phyloP scores from a whole-genome alignment of 2,329 filamentous ascomycete species.

The Ophiostoma pallidulum region DNA sequence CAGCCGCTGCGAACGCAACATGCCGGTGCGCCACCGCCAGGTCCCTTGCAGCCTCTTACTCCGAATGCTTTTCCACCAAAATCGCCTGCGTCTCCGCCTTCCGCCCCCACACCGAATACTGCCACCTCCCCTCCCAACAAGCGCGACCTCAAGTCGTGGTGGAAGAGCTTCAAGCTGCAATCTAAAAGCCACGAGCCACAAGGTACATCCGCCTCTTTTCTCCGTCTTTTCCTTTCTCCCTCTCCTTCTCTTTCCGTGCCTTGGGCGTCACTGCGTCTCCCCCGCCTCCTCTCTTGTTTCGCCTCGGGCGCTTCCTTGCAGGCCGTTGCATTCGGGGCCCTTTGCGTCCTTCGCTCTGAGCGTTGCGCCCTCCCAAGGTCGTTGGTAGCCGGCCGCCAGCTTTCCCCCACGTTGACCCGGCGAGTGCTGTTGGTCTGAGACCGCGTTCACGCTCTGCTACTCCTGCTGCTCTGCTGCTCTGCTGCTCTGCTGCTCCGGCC shows the following conservation, averaged over 20 bases:
- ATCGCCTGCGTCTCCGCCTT: slow-evolving; percentile 9
- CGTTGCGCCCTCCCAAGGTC: not conserved
- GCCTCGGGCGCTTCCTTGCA: not conserved
- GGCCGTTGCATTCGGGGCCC: not conserved
- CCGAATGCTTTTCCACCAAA: slow-evolving; percentile 10
- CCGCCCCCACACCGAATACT: slow-evolving; percentile 30
- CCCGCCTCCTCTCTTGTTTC: not conserved
- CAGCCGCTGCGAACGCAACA: slow-evolving; percentile 11
- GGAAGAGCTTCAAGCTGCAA: slow-evolving; percentile 83
- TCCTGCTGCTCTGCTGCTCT: no score
- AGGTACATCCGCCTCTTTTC: slow-evolving; percentile 13
- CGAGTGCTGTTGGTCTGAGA: not conserved
- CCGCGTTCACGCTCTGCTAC: not conserved
- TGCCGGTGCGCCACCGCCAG: not conserved
- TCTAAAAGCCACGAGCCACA: slow-evolving; percentile 42
- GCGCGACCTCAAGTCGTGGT: slow-evolving; percentile 89
- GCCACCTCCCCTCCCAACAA: slow-evolving; percentile 67
- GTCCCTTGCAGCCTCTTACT: slow-evolving; percentile 6
- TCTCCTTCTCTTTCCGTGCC: not conserved
- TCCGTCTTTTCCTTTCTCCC: not conserved
- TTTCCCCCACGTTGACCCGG: not conserved
- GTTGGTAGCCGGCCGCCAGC: not conserved
- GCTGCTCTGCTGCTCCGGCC: not conserved
- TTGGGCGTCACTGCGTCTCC: not conserved
- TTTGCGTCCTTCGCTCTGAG: not conserved